Base-by-base conservation (phyloP, 2,329 filamentous ascomycete genomes). In the Colletotrichum sansevieriae region DNA sequence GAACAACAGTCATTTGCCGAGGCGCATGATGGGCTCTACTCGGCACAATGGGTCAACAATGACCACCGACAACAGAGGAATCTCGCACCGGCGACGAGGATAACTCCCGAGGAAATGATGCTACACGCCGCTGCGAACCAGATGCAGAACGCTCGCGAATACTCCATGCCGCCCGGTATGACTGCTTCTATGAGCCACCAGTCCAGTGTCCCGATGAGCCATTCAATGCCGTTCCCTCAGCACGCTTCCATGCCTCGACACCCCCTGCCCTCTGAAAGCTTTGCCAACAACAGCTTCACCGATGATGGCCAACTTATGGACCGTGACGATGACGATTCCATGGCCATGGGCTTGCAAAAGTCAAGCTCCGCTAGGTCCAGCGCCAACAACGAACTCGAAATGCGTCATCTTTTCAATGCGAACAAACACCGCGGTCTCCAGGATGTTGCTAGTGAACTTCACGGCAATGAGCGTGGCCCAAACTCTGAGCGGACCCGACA, bases 401-500 rank as follows among this genome's bases (percentile, higher is more conserved):
- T 95, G 86, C 87, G 92, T 49, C 90, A 93, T 75, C 84, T 95
- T 57, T 91, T 93, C 71, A 81, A 84, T n/a, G 83, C 85, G 64
- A 94, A 94, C 75, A 88, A 88, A 71, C 85, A 89, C 71, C 88
- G 92, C 37, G 85, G 80, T 35, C 79, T 95, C 29, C 87, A 89
- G 72, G 92, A 95, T 9, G 90, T 95, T 15, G 92, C 92, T 3
- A 84, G 86, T 39, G 91, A 95, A 78, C 86, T 95, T 29, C 91
- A 94, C 72, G 90, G 91, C 51, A 94, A 93, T 73, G 92, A 95
- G 76, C 86, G 92, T 61, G 93, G 92, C 0, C 91, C 92, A 12
- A 92, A 93, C 77, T 93, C 92, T 1, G 93, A 97, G 79, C 89
- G 94, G 74, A 92, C 92, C 25, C 92, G 94, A 70, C 93, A 96